phyloP scores from a whole-genome alignment of 495 filamentous ascomycete species.

The Patellaria atrata region DNA sequence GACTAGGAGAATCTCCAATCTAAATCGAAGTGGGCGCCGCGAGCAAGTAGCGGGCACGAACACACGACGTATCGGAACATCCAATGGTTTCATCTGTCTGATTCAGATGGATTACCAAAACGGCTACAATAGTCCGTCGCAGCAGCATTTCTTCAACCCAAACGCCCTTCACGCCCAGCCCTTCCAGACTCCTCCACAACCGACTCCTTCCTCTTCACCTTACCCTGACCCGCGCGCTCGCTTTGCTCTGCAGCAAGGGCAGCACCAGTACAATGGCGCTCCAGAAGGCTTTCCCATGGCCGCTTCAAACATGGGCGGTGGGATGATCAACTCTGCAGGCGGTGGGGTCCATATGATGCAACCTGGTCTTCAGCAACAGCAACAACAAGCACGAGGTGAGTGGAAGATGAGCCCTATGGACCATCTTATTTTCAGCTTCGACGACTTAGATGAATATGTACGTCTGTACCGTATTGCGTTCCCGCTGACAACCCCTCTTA shows the following conservation, averaged over 20 bases:
- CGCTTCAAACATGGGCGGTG: slow-evolving; percentile 8
- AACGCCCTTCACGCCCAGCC: slow-evolving; percentile 1
- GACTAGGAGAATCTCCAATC: slow-evolving; percentile 17
- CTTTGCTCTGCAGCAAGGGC: background rate
- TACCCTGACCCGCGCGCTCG: background rate
- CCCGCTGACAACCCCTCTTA: background rate
- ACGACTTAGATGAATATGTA: background rate
- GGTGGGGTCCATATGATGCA: slow-evolving; percentile 17
- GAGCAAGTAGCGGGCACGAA: too few relatives aligned
- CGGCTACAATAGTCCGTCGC: slow-evolving; percentile 16
- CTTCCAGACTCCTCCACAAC: background rate
- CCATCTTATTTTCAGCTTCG: slow-evolving; percentile 2
- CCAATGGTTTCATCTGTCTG: slow-evolving; percentile 10
- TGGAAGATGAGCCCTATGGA: too few relatives aligned
- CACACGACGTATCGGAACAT: too few relatives aligned
- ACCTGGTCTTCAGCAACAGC: slow-evolving; percentile 18
- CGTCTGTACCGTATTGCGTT: background rate
- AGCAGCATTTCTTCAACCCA: background rate
- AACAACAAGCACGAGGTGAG: slow-evolving; percentile 21
- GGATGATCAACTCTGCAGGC: background rate
- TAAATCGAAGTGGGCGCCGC: slow-evolving; percentile 18
- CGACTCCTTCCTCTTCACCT: too few relatives aligned
- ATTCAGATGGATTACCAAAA: slow-evolving; percentile 22
- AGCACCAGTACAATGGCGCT: slow-evolving; percentile 2
- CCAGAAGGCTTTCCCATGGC: slow-evolving; percentile 8